phyloP scores from a whole-genome alignment of 306 rosid genomes.

The Trifolium pratense region DNA sequence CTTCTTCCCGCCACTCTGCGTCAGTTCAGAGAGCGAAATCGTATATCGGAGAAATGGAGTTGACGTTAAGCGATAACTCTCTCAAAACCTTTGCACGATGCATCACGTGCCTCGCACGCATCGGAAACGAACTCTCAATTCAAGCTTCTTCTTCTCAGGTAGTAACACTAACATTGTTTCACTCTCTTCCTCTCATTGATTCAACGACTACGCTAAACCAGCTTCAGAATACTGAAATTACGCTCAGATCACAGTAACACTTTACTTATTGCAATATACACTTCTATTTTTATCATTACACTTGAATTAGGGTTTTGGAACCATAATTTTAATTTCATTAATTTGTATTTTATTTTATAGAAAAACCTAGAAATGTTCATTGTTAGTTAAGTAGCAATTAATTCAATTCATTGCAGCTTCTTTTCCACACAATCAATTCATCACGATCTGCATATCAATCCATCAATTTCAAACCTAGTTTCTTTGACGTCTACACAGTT shows the following conservation, averaged over 20 bases:
- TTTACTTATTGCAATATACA: too few relatives aligned
- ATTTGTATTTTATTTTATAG: background rate
- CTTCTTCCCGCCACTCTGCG: constrained; percentile 48
- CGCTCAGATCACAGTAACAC: too few relatives aligned
- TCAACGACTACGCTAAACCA: too few relatives aligned
- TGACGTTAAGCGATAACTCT: constrained; percentile 70
- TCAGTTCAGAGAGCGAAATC: background rate
- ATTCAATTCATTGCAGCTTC: constrained; percentile 54
- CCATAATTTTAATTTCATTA: constrained; percentile 13
- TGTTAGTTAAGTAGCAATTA: too few relatives aligned
- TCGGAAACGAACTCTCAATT: constrained; percentile 85
- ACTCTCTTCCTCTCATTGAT: constrained; percentile 1
- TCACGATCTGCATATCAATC: constrained; percentile 84
- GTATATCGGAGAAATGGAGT: constrained; percentile 58
- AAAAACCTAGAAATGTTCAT: background rate
- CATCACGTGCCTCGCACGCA: constrained; percentile 86
- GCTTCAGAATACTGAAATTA: too few relatives aligned
- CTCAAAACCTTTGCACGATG: constrained; percentile 84
- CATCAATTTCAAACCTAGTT: constrained; percentile 69
- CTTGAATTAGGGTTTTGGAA: constrained; percentile 46
- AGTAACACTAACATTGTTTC: constrained; percentile 37
- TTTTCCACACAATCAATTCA: constrained; percentile 74
- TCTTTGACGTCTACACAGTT: constrained; percentile 70
- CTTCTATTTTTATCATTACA: background rate
- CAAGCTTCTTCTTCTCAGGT: constrained; percentile 92